Conservation (phyloP, 129 eudicot species). For the Flaveria sonorensis region DNA sequence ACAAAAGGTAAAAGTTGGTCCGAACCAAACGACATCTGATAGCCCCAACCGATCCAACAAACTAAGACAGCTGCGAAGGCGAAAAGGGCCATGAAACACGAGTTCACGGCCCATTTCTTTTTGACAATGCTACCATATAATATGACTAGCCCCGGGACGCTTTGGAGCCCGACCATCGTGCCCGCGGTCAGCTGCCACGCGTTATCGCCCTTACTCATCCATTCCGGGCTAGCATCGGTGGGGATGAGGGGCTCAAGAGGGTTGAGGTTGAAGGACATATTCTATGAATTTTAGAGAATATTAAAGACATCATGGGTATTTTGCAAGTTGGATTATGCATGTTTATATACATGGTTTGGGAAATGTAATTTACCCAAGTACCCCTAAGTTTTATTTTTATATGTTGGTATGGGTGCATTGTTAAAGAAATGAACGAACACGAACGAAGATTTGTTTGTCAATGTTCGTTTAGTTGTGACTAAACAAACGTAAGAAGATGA, state of each 20-base stretch:
- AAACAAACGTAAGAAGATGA: too few species aligned
- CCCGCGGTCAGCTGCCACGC: conserved; percentile 79
- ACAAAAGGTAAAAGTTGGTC: conserved; percentile 42
- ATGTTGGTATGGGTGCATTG: neutral
- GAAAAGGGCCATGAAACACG: conserved; percentile 80
- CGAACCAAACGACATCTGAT: conserved; percentile 64
- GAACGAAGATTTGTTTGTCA: too few species aligned
- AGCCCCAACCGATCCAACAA: conserved; percentile 81
- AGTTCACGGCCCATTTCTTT: conserved; percentile 85
- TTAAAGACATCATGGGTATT: neutral
- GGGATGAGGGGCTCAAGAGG: conserved; percentile 41
- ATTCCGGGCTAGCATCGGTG: conserved; percentile 44
- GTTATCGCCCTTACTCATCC: conserved; percentile 82
- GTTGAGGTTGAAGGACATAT: conserved; percentile 26
- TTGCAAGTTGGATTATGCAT: neutral
- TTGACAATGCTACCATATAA: conserved; percentile 81
- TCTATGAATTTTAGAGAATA: conserved; percentile 23
- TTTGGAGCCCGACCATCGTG: conserved; percentile 70
- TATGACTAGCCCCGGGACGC: conserved; percentile 75
- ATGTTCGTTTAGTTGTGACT: too few species aligned
- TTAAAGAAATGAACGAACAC: too few species aligned
- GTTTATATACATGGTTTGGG: conserved; percentile 1
- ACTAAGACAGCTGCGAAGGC: conserved; percentile 76
- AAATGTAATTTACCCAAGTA: conserved; percentile 8
- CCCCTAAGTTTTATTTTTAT: neutral